Conservation (phyloP, 352 stramenopile genomes). For the Phytophthora crassamura region DNA sequence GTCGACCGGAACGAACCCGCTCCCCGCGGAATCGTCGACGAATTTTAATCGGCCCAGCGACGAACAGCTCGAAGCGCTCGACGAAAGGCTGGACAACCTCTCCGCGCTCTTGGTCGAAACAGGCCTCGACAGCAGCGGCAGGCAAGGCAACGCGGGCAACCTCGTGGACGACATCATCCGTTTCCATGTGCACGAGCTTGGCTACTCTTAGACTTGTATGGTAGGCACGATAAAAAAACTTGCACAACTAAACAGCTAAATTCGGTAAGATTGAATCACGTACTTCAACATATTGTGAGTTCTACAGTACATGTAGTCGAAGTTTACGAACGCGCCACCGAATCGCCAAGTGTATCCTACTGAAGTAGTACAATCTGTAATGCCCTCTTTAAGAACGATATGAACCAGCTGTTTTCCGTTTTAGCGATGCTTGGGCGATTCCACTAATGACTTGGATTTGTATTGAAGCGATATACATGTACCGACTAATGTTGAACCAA, state of each 20-base stretch:
- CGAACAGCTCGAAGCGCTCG: slow-evolving; percentile 19
- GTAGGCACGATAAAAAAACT: not conserved
- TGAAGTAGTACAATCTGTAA: too few species aligned
- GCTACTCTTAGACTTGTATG: slow-evolving; percentile 17
- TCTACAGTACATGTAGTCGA: too few species aligned
- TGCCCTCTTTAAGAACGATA: too few species aligned
- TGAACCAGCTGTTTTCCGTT: too few species aligned
- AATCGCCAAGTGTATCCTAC: too few species aligned
- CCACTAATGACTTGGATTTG: too few species aligned
- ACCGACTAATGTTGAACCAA: too few species aligned
- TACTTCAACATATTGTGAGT: too few species aligned
- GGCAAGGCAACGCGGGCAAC: slow-evolving; percentile 13
- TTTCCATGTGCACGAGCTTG: slow-evolving; percentile 50
- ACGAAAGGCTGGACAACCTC: slow-evolving; percentile 42
- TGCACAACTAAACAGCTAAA: slow-evolving; percentile 1
- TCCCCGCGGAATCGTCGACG: slow-evolving; percentile 21
- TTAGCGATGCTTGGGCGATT: too few species aligned
- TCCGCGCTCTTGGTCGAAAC: slow-evolving; percentile 42
- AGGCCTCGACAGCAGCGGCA: slow-evolving; percentile 17
- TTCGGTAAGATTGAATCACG: slow-evolving; percentile 1
- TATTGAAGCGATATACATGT: too few species aligned
- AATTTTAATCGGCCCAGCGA: slow-evolving; percentile 26
- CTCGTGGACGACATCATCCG: slow-evolving; percentile 53
- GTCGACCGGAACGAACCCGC: slow-evolving; percentile 35
- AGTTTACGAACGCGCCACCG: too few species aligned